Conservation (phyloP, 345 rosid species). For the Boechera stricta region DNA sequence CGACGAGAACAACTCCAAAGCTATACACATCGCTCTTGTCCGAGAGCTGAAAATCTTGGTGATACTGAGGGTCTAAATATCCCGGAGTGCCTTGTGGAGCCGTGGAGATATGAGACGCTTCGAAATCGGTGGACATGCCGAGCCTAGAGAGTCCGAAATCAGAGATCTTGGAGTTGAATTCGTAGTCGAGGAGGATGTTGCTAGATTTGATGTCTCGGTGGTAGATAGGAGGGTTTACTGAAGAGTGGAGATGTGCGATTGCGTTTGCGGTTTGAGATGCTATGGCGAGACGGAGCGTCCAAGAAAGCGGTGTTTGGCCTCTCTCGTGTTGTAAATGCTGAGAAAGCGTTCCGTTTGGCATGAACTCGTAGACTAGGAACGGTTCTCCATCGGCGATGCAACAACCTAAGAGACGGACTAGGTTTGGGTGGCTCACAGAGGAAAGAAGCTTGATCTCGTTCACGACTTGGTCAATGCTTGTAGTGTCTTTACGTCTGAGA, state of each 20-base stretch:
- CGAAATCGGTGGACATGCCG: slow-evolving; percentile 56
- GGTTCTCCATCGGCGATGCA: slow-evolving; percentile 76
- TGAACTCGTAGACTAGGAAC: slow-evolving; percentile 79
- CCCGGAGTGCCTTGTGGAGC: slow-evolving; percentile 97
- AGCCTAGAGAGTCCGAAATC: slow-evolving; percentile 92
- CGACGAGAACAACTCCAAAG: slow-evolving; percentile 74
- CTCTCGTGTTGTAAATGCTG: slow-evolving; percentile 73
- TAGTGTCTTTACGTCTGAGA: slow-evolving; percentile 57
- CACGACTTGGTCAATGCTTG: slow-evolving; percentile 66
- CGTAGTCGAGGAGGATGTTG: slow-evolving; percentile 77
- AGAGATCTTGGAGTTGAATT: slow-evolving; percentile 76
- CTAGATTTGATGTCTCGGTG: slow-evolving; percentile 89
- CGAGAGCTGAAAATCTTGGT: slow-evolving; percentile 79
- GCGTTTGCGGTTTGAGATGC: slow-evolving; percentile 83
- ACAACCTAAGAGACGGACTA: slow-evolving; percentile 82
- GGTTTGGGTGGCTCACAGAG: slow-evolving; percentile 75
- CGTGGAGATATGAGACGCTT: slow-evolving; percentile 83
- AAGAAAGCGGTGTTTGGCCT: slow-evolving; percentile 65
- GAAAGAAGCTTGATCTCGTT: slow-evolving; percentile 92
- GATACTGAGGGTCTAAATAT: slow-evolving; percentile 87
- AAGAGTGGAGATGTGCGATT: slow-evolving; percentile 79
- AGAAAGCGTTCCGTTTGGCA: slow-evolving; percentile 88
- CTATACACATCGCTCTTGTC: slow-evolving; percentile 91
- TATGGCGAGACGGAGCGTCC: slow-evolving; percentile 69
- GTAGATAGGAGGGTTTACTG: slow-evolving; percentile 74